phyloP scores from a whole-genome alignment of 2,329 filamentous ascomycete genomes.

The Phialophora expanda region DNA sequence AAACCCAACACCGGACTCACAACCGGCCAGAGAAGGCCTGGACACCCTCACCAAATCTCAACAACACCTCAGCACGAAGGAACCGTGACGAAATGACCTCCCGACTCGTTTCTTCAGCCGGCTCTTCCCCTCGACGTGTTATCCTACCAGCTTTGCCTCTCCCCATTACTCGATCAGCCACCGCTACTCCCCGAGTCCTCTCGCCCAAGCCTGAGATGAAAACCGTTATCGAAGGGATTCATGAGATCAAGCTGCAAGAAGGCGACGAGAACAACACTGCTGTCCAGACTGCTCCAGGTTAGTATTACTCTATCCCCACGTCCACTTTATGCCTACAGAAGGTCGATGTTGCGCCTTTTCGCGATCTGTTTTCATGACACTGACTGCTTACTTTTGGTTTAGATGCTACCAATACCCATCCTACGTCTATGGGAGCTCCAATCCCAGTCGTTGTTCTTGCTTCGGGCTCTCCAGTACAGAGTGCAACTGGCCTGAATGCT shows the following conservation, averaged over 20 bases:
- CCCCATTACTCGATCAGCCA: background rate
- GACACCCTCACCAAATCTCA: background rate
- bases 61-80: background rate
- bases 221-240: background rate
- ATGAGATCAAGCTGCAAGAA: background rate
- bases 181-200: background rate
- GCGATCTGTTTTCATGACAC: background rate
- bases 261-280: background rate
- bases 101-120: slow-evolving; percentile 9
- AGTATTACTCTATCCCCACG: background rate
- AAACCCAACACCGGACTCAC: slow-evolving; percentile 5
- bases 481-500: background rate
- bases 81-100: slow-evolving; percentile 19
- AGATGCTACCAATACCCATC: background rate
- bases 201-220: slow-evolving; percentile 13
- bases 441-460: background rate
- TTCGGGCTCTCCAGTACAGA: background rate
- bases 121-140: slow-evolving; percentile 7
- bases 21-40: slow-evolving; percentile 7
- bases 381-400: background rate
- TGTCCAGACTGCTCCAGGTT: slow-evolving; percentile 4
- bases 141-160: slow-evolving; percentile 12
- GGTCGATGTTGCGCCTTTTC: background rate
- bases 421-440: background rate
- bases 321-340: background rate